phyloP scores from a whole-genome alignment of 2,329 filamentous ascomycete genomes.

The Epicoccum nigrum region DNA sequence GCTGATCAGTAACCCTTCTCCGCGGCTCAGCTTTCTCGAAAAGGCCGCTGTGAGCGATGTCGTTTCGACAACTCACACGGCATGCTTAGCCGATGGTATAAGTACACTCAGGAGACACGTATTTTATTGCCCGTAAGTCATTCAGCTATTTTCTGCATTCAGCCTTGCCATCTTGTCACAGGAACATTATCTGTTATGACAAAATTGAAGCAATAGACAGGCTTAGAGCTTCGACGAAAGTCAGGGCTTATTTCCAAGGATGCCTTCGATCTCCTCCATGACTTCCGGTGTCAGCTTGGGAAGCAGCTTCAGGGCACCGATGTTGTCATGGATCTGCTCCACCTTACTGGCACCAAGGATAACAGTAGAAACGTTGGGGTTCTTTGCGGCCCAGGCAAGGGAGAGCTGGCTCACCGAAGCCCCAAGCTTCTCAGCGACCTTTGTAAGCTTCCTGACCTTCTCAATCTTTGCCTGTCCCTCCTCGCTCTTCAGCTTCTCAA shows the following conservation, averaged over 20 bases:
- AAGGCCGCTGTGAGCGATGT: neutral
- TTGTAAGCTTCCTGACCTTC: conserved; percentile 62
- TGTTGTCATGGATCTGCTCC: conserved; percentile 57
- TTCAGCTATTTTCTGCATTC: neutral
- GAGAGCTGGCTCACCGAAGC: conserved; percentile 59
- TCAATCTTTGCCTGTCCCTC: conserved; percentile 61
- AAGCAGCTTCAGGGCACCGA: conserved; percentile 53
- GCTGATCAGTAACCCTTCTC: neutral
- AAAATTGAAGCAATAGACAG: neutral
- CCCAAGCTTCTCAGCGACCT: conserved; percentile 57
- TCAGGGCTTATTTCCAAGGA: conserved; percentile 50
- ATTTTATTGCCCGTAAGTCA: neutral
- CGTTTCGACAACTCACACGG: neutral
- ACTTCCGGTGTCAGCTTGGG: conserved; percentile 48
- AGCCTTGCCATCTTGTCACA: neutral
- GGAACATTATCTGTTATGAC: neutral
- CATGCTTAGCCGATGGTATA: neutral
- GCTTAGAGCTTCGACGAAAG: conserved; percentile 12
- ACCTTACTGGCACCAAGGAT: conserved; percentile 61
- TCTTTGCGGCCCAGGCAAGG: conserved; percentile 66
- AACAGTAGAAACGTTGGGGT: conserved; percentile 63
- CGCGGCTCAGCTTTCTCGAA: neutral
- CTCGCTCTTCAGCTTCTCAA: conserved; percentile 57
- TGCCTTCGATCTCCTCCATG: conserved; percentile 49
- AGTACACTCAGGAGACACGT: neutral